phyloP scores from a whole-genome alignment of 306 rosid species.

The Corylus americana region DNA sequence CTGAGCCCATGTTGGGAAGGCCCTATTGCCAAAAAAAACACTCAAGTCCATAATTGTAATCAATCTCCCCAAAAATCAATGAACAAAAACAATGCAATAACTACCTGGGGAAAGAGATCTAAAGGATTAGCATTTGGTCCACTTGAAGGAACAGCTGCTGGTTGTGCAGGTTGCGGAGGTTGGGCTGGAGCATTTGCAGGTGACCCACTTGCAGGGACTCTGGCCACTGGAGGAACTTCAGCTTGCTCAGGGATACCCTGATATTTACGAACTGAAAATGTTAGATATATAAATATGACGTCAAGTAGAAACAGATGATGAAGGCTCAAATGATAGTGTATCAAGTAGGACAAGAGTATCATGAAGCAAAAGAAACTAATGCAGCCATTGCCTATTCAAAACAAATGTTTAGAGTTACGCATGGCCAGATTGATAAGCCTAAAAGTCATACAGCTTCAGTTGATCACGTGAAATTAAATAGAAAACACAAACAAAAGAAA shows the following conservation, averaged over 20 bases:
- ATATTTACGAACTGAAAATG: not conserved
- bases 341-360: not conserved
- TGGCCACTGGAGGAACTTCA: constrained; percentile 62
- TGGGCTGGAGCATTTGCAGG: constrained; percentile 48
- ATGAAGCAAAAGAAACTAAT: not conserved
- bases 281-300: not conserved
- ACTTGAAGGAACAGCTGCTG: constrained; percentile 56
- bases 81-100: not conserved
- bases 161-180: constrained; percentile 64
- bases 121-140: constrained; percentile 94
- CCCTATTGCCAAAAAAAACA: constrained; percentile 53
- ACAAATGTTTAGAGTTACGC: not conserved
- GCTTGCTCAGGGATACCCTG: constrained; percentile 96
- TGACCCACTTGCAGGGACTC: constrained; percentile 47
- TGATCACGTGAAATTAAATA: not conserved
- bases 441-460: not conserved
- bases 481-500: not conserved
- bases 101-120: constrained; percentile 92
- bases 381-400: not conserved
- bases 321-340: not conserved
- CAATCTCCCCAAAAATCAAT: not conserved
- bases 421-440: not conserved
- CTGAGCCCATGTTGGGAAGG: constrained; percentile 71
- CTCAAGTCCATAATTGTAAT: constrained; percentile 9
- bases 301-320: not conserved